Conservation (phyloP, 1,139 yeast genomes). For the Arxiozyma slooffiae region DNA sequence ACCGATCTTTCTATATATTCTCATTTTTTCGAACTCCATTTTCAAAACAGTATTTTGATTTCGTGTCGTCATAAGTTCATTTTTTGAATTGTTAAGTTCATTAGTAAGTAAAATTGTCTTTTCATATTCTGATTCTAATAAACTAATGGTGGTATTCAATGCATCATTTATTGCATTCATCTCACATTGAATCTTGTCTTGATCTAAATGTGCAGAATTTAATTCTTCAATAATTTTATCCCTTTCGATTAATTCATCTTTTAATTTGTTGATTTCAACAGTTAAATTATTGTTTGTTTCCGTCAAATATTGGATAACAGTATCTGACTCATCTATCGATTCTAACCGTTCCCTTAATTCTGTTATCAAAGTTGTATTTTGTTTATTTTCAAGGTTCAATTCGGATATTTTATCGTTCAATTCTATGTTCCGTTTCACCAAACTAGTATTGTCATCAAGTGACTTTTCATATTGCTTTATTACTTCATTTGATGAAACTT, state of each 20-base stretch:
- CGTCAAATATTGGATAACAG: slow-evolving; percentile 6
- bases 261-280: neutral
- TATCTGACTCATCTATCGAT: slow-evolving; percentile 12
- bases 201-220: neutral
- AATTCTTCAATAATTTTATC: neutral
- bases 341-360: slow-evolving; percentile 31
- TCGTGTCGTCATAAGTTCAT: neutral
- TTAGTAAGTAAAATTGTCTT: neutral
- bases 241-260: neutral
- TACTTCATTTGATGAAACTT: slow-evolving; percentile 31
- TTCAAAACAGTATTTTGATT: neutral
- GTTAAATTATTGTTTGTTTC: slow-evolving; percentile 5
- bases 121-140: slow-evolving; percentile 1
- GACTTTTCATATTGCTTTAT: slow-evolving; percentile 35
- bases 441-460: slow-evolving; percentile 35
- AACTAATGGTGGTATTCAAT: neutral
- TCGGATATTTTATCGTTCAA: slow-evolving; percentile 32
- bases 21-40: neutral
- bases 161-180: neutral
- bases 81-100: neutral
- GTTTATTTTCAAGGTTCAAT: slow-evolving; percentile 16
- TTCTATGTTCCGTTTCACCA: slow-evolving; percentile 34
- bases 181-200: neutral
- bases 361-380: slow-evolving; percentile 9
- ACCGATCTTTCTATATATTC: neutral